phyloP scores from a whole-genome alignment of 306 rosid genomes.

The Geum urbanum region DNA sequence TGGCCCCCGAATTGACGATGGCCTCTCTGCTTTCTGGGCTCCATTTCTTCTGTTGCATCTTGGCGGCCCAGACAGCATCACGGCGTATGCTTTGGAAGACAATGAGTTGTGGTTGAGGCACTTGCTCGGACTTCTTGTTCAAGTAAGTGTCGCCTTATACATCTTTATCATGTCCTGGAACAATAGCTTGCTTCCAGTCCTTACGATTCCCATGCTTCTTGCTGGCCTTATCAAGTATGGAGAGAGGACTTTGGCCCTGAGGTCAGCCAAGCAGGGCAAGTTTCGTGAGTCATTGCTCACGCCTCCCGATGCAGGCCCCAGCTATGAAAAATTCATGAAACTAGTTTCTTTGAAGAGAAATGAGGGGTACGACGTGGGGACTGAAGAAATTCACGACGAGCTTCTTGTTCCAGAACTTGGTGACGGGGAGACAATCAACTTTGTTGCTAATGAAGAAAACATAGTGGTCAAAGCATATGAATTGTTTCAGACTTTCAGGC shows the following conservation, averaged over 20 bases:
- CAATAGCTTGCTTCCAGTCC: neutral
- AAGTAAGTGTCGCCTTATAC: neutral
- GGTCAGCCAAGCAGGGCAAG: neutral
- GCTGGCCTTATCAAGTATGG: conserved; percentile 33
- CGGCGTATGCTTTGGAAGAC: conserved; percentile 34
- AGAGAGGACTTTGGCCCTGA: conserved; percentile 32
- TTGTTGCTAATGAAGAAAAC: neutral
- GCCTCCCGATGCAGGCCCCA: conserved; percentile 32
- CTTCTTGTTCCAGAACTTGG: neutral
- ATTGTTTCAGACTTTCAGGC: conserved; percentile 25
- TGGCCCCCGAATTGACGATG: neutral
- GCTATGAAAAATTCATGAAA: conserved; percentile 29
- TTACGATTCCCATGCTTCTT: conserved; percentile 23
- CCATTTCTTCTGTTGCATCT: conserved; percentile 43
- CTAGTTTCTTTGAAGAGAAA: conserved; percentile 13
- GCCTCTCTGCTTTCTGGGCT: conserved; percentile 29
- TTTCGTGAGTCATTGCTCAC: conserved; percentile 29
- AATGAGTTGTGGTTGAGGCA: conserved; percentile 38
- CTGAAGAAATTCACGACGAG: neutral
- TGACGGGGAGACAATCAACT: neutral
- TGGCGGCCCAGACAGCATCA: conserved; percentile 40
- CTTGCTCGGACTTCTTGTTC: conserved; percentile 20
- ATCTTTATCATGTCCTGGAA: neutral
- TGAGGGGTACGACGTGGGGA: conserved; percentile 19
- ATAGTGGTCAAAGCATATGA: neutral